phyloP scores from a whole-genome alignment of 345 rosid genomes.

The Mangifera indica region DNA sequence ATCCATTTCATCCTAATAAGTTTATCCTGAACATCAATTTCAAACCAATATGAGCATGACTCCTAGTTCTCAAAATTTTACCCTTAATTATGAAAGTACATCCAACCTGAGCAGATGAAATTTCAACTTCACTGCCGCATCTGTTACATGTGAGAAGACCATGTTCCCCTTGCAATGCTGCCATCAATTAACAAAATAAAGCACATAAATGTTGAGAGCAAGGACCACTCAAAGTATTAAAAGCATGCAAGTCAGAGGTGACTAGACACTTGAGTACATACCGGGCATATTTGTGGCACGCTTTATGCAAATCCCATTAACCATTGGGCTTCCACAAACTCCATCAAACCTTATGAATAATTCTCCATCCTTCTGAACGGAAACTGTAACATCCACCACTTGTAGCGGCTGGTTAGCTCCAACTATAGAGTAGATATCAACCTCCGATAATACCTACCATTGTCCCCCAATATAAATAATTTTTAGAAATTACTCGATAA shows the following conservation, averaged over 20 bases:
- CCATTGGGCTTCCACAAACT: conserved; percentile 39
- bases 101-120: conserved; percentile 44
- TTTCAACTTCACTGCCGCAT: conserved; percentile 38
- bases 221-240: background rate
- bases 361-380: conserved; percentile 33
- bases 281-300: conserved; percentile 28
- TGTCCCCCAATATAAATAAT: conserved; percentile 1
- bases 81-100: background rate
- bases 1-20: conserved; percentile 32
- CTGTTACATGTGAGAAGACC: conserved; percentile 35
- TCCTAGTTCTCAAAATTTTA: conserved; percentile 10
- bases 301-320: conserved; percentile 46
- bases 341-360: conserved; percentile 38
- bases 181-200: conserved; percentile 12
- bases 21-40: conserved; percentile 36
- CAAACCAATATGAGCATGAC: conserved; percentile 9
- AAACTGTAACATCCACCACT: conserved; percentile 35
- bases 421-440: conserved; percentile 46
- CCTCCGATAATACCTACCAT: conserved; percentile 42
- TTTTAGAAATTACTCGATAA: background rate
- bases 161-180: conserved; percentile 14
- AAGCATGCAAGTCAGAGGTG: conserved; percentile 6
- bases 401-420: conserved; percentile 49
- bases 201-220: conserved; percentile 1
- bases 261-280: conserved; percentile 12